A percentile compares a stretch with the other conserved stretches of the same genome.
Evolutionary conservation across 345 rosid genomes (phyloP).

Genomic region (Populus pruinosa): DNA sequence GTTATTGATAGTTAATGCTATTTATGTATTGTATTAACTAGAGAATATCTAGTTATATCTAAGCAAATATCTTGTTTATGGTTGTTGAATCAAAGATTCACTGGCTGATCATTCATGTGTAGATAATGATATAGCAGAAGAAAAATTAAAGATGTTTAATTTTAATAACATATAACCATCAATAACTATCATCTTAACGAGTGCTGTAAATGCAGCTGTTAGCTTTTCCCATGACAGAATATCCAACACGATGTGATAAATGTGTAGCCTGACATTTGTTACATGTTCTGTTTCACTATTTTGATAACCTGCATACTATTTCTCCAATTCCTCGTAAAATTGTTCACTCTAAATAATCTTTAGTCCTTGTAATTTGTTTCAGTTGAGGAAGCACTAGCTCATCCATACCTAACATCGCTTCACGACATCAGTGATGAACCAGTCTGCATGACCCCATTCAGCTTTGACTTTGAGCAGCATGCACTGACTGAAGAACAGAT

Average conservation of each 20-base stretch:
- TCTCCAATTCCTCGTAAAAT: neutral
- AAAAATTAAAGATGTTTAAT: neutral
- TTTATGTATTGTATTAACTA: too few relatives aligned
- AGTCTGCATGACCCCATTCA: conserved; percentile 62
- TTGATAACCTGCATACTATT: neutral
- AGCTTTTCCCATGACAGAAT: neutral
- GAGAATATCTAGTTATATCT: too few relatives aligned
- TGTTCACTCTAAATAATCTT: neutral
- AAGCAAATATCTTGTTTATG: too few relatives aligned
- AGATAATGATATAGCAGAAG: neutral
- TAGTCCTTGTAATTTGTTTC: neutral
- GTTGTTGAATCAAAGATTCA: neutral
- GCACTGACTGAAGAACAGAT: conserved; percentile 67
- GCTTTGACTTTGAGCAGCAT: conserved; percentile 69
- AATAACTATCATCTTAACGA: too few relatives aligned
- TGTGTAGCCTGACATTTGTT: neutral
- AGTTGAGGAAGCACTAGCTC: conserved; percentile 86
- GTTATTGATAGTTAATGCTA: too few relatives aligned
- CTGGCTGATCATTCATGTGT: neutral
- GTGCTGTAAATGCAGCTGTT: neutral
- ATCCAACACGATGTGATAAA: too few relatives aligned
- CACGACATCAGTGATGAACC: conserved; percentile 78
- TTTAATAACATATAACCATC: neutral
- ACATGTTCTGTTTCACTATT: neutral
- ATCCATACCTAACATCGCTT: conserved; percentile 63